phyloP scores from a whole-genome alignment of 73 alveolate species.

The Paramecium pentaurelia region DNA sequence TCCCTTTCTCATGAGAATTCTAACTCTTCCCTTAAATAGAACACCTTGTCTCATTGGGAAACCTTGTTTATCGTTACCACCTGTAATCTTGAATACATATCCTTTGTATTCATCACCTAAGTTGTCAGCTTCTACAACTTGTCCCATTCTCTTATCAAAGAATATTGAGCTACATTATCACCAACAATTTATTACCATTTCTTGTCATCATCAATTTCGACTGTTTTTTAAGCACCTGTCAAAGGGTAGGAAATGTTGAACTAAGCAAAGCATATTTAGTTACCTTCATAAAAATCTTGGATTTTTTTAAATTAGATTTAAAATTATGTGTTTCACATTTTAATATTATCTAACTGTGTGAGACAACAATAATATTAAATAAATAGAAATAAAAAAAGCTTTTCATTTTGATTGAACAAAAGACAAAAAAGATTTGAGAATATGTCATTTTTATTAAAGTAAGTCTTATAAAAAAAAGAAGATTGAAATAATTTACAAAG shows the following conservation, averaged over 20 bases:
- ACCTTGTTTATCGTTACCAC: conserved; percentile 95
- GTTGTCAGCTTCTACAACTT: conserved; percentile 84
- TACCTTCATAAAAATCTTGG: conserved; percentile 53
- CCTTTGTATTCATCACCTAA: conserved; percentile 89
- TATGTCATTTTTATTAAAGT: too few relatives aligned
- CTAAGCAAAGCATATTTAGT: conserved; percentile 55
- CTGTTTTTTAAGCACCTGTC: conserved; percentile 89
- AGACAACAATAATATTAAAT: background rate
- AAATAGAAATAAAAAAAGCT: background rate
- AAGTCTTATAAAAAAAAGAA: background rate
- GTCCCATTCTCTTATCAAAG: conserved; percentile 88
- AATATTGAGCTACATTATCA: conserved; percentile 61
- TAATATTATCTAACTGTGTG: background rate
- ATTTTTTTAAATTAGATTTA: conserved; percentile 32
- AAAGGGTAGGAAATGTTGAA: conserved; percentile 91
- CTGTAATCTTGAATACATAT: conserved; percentile 87
- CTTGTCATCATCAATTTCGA: conserved; percentile 92
- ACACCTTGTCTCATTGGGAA: conserved; percentile 97
- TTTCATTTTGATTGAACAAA: background rate
- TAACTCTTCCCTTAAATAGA: conserved; percentile 82
- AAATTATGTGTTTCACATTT: conserved; percentile 19
- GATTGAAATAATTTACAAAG: background rate
- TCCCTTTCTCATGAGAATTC: conserved; percentile 85
- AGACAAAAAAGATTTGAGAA: too few relatives aligned
- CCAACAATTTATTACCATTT: conserved; percentile 62